Evolutionary conservation across 805 yeast genomes (phyloP), one percentile per base, ranked within the genome.

Genomic region (Sungouiella thailandica): DNA sequence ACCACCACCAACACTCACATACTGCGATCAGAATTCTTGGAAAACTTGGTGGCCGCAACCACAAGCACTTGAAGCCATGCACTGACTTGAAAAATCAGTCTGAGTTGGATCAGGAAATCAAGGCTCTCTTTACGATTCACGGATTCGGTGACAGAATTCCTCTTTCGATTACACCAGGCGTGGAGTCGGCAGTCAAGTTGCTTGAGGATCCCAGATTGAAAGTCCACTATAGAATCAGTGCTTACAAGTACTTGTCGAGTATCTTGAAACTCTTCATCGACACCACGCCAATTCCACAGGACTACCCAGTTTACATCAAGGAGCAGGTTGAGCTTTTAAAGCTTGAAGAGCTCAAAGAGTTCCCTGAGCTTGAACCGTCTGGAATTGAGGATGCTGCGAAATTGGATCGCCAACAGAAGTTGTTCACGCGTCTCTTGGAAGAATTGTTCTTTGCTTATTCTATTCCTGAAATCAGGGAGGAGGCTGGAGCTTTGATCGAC

Each of bases 41-140:
- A 32, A 93, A 94, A 54, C 65, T 93, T 12, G 99, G 99, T 24
- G 99, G 99, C 2, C 75, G 98, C 52, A 93, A 93, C 50, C 79
- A 96, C 47, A 79, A 82, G 33, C 86, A 87, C 53, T 70, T 93
- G 48, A 78, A 77, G 36, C 83, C 94, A 2, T 87, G 89, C 25
- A 63, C 74, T 27, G 81, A 83, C 36, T 63, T 93, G 45, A 65
- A 69, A 29, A 60, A 76, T 1, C 72, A 71, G 39, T 65, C 74
- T 1, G 65, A 66, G 14, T 50, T 75, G n/a, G 80, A 81, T 37
- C 86, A 83, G 47, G 84, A 84, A 40, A 65, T 85, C 7, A 67
- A 76, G 12, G 88, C 90, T 0, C 55, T 76, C 32, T 76, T 90
- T 54, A 68, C 69, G 29, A 74, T 90, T 25, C 80, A 84, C 42